Conservation (phyloP, 768 basidiomycete genomes). For the Xerocomellus intermedius region DNA sequence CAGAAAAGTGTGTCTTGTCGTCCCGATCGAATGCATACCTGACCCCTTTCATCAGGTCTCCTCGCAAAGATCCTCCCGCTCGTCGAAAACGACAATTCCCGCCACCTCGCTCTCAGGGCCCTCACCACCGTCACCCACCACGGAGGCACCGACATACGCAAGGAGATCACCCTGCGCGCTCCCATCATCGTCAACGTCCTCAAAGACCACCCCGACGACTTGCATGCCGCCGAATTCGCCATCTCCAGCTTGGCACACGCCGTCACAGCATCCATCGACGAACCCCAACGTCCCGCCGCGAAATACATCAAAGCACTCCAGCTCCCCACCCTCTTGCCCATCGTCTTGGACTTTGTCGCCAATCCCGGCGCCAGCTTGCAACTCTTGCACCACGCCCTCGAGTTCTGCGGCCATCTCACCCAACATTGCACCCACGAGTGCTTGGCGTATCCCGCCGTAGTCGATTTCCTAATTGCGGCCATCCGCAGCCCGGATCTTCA, state of each 20-base stretch:
- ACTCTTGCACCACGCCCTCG: constrained; percentile 52
- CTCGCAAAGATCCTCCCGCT: constrained; percentile 57
- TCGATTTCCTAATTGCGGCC: constrained; percentile 54
- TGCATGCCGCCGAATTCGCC: constrained; percentile 46
- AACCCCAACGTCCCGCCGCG: constrained; percentile 37
- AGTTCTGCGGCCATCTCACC: constrained; percentile 44
- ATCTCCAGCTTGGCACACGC: constrained; percentile 55
- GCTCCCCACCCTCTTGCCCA: constrained; percentile 42
- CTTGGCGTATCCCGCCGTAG: constrained; percentile 41
- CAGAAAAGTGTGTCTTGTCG: constrained; percentile 43
- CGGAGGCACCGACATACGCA: constrained; percentile 48
- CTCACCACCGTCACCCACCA: constrained; percentile 62
- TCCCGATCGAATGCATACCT: not conserved
- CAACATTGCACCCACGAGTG: constrained; percentile 46
- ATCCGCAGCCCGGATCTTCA: constrained; percentile 56
- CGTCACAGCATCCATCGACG: constrained; percentile 43
- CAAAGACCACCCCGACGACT: constrained; percentile 50
- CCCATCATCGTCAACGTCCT: constrained; percentile 45
- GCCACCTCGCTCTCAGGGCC: constrained; percentile 53
- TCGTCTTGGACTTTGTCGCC: constrained; percentile 41
- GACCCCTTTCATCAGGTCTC: constrained; percentile 40
- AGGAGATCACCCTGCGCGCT: constrained; percentile 48
- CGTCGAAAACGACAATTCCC: constrained; percentile 45
- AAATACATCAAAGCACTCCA: constrained; percentile 42
- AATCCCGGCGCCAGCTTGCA: constrained; percentile 42